Conservation (phyloP, 805 yeast genomes). For the Lachancea mirantina region DNA sequence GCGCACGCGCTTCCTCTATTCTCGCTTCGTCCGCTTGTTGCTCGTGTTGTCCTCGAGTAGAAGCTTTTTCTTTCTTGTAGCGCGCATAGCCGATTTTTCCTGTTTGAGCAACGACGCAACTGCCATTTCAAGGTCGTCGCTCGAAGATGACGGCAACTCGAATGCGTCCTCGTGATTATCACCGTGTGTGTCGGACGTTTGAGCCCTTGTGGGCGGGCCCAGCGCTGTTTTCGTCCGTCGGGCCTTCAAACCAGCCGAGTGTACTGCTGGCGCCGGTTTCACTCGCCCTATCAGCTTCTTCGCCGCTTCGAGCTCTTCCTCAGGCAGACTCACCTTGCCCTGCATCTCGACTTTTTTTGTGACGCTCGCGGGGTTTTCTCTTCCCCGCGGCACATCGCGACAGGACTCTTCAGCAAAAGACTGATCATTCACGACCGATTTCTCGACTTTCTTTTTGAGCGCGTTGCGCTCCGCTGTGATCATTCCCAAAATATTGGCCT, state of each 20-base stretch:
- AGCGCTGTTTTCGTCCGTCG: constrained; percentile 2
- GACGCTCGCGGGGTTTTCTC: constrained; percentile 16
- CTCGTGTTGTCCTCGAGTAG: constrained; percentile 26
- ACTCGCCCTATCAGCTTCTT: constrained; percentile 5
- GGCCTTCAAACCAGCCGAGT: constrained; percentile 4
- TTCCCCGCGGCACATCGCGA: constrained; percentile 13
- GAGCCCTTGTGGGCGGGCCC: not conserved
- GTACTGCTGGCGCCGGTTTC: too few relatives aligned
- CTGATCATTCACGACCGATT: too few relatives aligned
- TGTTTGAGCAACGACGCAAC: constrained; percentile 26
- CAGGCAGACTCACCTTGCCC: constrained; percentile 21
- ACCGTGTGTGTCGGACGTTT: too few relatives aligned
- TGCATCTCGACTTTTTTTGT: constrained; percentile 22
- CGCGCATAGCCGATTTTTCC: constrained; percentile 14
- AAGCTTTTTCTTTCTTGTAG: constrained; percentile 25
- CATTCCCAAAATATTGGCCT: too few relatives aligned
- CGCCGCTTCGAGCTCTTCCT: constrained; percentile 8
- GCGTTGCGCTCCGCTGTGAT: too few relatives aligned
- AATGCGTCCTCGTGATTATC: constrained; percentile 24
- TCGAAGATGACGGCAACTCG: constrained; percentile 27
- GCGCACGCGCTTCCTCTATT: not conserved
- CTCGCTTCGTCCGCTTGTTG: constrained; percentile 6
- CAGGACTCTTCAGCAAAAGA: too few relatives aligned
- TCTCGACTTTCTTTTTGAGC: too few relatives aligned
- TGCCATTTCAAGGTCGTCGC: constrained; percentile 28